A percentile compares a stretch with the other conserved stretches of the same genome.
Evolutionary conservation across 2,329 filamentous ascomycete genomes (phyloP).

Genomic region (Bipolaris oryzae): DNA sequence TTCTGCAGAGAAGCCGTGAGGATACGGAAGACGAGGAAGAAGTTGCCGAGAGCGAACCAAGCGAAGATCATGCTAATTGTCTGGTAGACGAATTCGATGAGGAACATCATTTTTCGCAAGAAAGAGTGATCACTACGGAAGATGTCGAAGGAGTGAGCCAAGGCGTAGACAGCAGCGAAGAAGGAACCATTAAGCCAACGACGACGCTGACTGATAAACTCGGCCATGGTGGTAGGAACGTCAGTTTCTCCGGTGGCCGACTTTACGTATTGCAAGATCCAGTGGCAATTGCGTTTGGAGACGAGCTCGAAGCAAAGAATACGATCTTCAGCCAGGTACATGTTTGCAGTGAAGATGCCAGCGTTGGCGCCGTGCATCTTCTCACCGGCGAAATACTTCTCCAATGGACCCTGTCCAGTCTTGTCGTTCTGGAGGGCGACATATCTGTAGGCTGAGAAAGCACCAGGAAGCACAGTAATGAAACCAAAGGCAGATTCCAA

Average conservation of each 20-base stretch:
- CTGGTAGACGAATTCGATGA: conserved; percentile 93
- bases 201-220: conserved; percentile 92
- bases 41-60: conserved; percentile 98
- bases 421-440: conserved; percentile 96
- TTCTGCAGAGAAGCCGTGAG: conserved; percentile 83
- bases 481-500: conserved; percentile 97
- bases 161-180: conserved; percentile 94
- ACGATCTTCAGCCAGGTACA: conserved; percentile 98
- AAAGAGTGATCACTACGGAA: conserved; percentile 91
- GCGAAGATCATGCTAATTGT: conserved; percentile 97
- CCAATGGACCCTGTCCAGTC: conserved; percentile 86
- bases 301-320: conserved; percentile 99
- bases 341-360: conserved; percentile 97
- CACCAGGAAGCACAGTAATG: conserved; percentile 94
- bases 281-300: conserved; percentile 94
- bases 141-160: conserved; percentile 94
- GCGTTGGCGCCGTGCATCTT: conserved; percentile 92
- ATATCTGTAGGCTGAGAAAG: conserved; percentile 97
- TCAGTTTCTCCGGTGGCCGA: conserved; percentile 96
- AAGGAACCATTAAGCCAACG: conserved; percentile 98
- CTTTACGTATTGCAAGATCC: conserved; percentile 98
- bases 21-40: conserved; percentile 98
- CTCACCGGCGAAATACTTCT: conserved; percentile 97
- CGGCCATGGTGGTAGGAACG: conserved; percentile 90
- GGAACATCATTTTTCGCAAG: conserved; percentile 84